A percentile compares a stretch with the other conserved stretches of the same genome.
phyloP scores from a whole-genome alignment of 495 filamentous ascomycete species.

The Hyaloscypha bicolor region DNA sequence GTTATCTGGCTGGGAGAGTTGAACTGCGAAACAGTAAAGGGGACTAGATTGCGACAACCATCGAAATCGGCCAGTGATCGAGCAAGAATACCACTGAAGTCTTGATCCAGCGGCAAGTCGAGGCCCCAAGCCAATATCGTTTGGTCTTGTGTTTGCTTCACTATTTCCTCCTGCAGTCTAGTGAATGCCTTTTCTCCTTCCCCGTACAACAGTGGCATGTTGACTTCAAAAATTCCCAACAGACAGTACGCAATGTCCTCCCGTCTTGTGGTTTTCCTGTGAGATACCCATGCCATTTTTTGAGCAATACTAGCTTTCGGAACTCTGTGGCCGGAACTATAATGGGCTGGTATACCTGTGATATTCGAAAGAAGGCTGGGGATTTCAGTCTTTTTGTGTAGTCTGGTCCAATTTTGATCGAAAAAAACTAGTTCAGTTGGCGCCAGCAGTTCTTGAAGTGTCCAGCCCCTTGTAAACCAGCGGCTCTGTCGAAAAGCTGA shows the following conservation, averaged over 20 bases:
- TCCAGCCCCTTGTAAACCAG: constrained; percentile 3
- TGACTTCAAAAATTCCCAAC: constrained; percentile 15
- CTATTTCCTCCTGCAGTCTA: constrained; percentile 27
- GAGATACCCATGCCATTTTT: constrained; percentile 35
- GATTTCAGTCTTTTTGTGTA: constrained; percentile 8
- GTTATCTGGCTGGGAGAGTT: not conserved
- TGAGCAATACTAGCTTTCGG: constrained; percentile 6
- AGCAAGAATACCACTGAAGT: not conserved
- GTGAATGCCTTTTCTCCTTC: constrained; percentile 28
- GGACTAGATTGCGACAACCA: not conserved
- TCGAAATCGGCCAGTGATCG: not conserved
- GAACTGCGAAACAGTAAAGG: not conserved
- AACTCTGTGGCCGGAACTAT: not conserved
- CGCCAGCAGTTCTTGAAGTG: not conserved
- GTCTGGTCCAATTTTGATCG: constrained; percentile 8
- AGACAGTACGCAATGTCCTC: constrained; percentile 18
- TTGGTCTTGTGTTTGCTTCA: constrained; percentile 25
- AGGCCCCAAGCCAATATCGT: constrained; percentile 32
- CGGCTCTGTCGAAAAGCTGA: not conserved
- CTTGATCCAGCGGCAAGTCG: not conserved
- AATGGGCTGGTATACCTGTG: not conserved
- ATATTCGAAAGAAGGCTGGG: not conserved
- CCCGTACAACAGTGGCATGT: constrained; percentile 26
- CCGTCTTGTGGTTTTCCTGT: constrained; percentile 25
- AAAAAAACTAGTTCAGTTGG: not conserved